Base-by-base conservation (phyloP, 495 filamentous ascomycete genomes). In the Pseudoneurospora amorphoporcata region DNA sequence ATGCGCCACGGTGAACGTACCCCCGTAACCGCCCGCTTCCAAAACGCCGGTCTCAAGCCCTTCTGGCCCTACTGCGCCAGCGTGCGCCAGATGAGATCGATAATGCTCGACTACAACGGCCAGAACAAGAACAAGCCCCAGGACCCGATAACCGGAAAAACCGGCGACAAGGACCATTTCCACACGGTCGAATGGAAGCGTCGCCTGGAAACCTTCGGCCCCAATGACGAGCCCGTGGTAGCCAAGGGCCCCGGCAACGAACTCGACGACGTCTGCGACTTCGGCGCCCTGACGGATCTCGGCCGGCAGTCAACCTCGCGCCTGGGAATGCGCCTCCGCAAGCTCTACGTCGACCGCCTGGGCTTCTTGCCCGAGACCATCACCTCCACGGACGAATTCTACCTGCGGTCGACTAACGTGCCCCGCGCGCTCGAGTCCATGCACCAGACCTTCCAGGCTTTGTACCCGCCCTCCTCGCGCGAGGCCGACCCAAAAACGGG, bases 31-130 rank as follows among this genome's bases (percentile, higher is more conserved):
- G 86, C 92, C 17, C 90, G 96, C 8, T 97, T 99, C 80, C 89
- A 92, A 79, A 96, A 96, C 85, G 85, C 93, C 77, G 94, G 94
- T n/a, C 85, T 98, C 19, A 80, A 82, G 71, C 82, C 91, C 76
- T 95, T 92, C 80, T 99, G 95, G 95, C 92, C 95, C 9, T 99
- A 98, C 82, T 99, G 95, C 83, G 86, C 85, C 69, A 88, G 90
- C 53, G 94, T 92, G 19, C 86, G 86, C 41, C 89, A 88, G 73
- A 86, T 98, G 79, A 87, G 87, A 43, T 89, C 91, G 75, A 87
- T 90, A 77, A 88, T 94, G 12, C 83, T 94, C 45, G 87, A 84
- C 70, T 75, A 76, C 17, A 75, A 73, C 68, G 69, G 70, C 38
- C 45, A 72, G 14, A 71, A 32, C 38, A 70, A 71, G 8, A 40